Evolutionary conservation across 169 alveolate species (phyloP), one percentile per base, ranked within the genome.

Genomic region (Eimeria sp.): DNA sequence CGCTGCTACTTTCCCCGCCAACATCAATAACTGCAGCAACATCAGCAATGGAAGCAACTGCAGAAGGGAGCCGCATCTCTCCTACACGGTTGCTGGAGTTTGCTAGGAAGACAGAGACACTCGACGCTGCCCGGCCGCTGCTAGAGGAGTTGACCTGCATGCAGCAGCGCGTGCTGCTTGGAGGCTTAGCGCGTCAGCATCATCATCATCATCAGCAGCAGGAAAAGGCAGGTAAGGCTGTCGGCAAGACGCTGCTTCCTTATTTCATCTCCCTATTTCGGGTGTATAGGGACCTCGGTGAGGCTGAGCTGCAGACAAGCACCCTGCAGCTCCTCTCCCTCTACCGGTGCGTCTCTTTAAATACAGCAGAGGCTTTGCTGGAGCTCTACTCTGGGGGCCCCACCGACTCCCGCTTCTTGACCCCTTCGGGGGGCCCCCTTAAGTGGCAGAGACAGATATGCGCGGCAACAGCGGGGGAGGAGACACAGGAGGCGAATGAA

Each of bases 121-220:
- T 75, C 47, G 86, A 30, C n/a, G 86, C 54, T 34, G 86, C 86
- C 6, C 86, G n/a, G 54, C 86, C 86, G 86, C 86, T 75, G 54
- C 54, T 75, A 47, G 57, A 75, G 54, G 57, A 75, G 86, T 18
- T 75, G 27, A 75, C 86, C 18, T 75, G 86, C 54, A 75, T 30
- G 86, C 86, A 75, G 54, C 86, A 75, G 86, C 45, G 54, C 58
- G 27, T 10, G 86, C 86, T 75, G 47, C 54, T 75, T 49, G 86
- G 34, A n/a, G 47, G 30, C 57, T 34, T 34, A 30, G 34, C 22
- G 54, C 57, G 10, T 14, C n/a, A 18, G 57, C 47, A 25, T 3
- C 58, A 30, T 49, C 58, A 22, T n/a, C n/a, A 34, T 13, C 58
- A 43, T 30, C 14, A 25, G 22, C 13, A 47, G 86, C 58, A 34